Evolutionary conservation across 2,329 filamentous ascomycete species (phyloP).

Genomic region (Sporothrix luriei): DNA sequence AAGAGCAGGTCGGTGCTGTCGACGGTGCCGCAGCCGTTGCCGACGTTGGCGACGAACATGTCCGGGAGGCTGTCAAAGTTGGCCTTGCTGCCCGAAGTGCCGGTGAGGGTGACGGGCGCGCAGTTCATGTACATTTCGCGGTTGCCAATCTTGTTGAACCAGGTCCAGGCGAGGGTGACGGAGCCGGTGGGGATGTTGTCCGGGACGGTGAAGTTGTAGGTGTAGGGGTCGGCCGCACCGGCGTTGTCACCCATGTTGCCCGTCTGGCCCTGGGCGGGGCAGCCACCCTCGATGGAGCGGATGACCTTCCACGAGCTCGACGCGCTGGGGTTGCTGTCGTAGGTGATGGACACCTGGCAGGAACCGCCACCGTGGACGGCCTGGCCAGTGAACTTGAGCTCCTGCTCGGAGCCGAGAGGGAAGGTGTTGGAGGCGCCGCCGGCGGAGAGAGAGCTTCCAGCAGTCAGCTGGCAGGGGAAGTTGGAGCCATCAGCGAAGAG

Average conservation of each 20-base stretch:
- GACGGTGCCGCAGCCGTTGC: slow-evolving; percentile 56
- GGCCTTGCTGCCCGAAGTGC: slow-evolving; percentile 50
- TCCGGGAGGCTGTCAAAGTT: slow-evolving; percentile 67
- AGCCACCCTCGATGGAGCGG: slow-evolving; percentile 83
- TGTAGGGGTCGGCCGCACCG: slow-evolving; percentile 51
- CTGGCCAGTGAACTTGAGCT: slow-evolving; percentile 67
- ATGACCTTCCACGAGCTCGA: slow-evolving; percentile 83
- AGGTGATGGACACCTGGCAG: slow-evolving; percentile 85
- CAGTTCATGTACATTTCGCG: slow-evolving; percentile 99
- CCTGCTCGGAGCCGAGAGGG: slow-evolving; percentile 62
- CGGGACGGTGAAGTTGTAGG: slow-evolving; percentile 73
- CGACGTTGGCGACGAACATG: slow-evolving; percentile 75
- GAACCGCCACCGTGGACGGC: slow-evolving; percentile 89
- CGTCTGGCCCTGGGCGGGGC: slow-evolving; percentile 61
- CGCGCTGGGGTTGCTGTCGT: slow-evolving; percentile 68
- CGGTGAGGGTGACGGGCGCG: slow-evolving; percentile 69
- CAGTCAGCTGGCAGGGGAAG: slow-evolving; percentile 80
- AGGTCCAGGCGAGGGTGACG: slow-evolving; percentile 86
- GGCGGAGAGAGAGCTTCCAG: slow-evolving; percentile 51
- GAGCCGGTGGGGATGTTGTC: slow-evolving; percentile 71
- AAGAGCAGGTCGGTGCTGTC: slow-evolving; percentile 64
- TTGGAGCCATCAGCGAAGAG: slow-evolving; percentile 62
- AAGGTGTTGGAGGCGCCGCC: slow-evolving; percentile 60
- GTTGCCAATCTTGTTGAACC: slow-evolving; percentile 92
- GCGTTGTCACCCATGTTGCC: slow-evolving; percentile 62